These are phyloP conservation scores for Bimuria novae-zelandiae DNA, from an alignment of 2,329 filamentous ascomycete species.

Conservation along the genomic window DNA sequence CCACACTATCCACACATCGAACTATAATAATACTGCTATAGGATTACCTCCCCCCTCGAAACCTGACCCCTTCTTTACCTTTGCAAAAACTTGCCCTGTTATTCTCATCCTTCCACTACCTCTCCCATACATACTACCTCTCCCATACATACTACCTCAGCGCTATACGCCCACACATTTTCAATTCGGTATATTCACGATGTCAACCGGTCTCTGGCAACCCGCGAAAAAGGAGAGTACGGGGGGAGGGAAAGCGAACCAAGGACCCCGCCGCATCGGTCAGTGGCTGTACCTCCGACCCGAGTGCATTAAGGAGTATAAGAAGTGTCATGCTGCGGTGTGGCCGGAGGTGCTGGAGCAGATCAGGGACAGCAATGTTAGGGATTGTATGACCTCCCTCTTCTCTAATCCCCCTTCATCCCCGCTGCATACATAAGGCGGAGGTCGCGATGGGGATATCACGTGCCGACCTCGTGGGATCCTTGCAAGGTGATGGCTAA, in stretches of 20 bases:
- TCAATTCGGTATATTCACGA: not conserved
- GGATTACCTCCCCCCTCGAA: too few species aligned
- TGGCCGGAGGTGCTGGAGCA: conserved; percentile 79
- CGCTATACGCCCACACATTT: too few species aligned
- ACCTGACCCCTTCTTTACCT: too few species aligned
- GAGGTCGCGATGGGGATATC: not conserved
- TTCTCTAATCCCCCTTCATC: not conserved
- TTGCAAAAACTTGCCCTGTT: too few species aligned
- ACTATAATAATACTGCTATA: too few species aligned
- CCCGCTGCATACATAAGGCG: not conserved
- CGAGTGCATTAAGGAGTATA: conserved; percentile 70
- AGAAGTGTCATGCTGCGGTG: conserved; percentile 71
- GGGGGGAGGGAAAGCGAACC: conserved; percentile 11
- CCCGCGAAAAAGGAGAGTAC: not conserved
- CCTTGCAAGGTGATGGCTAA: too few species aligned
- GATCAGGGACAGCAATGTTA: conserved; percentile 75
- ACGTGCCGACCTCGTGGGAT: too few species aligned
- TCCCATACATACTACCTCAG: too few species aligned
- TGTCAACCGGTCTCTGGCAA: conserved; percentile 9
- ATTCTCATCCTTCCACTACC: too few species aligned
- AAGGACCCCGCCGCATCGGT: conserved; percentile 59
- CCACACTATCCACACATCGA: too few species aligned
- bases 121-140: too few species aligned
- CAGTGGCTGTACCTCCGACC: conserved; percentile 76
- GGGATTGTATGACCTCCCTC: conserved; percentile 57